Conservation (phyloP, 257 asterid genomes). For the Solanum pinnatisectum region DNA sequence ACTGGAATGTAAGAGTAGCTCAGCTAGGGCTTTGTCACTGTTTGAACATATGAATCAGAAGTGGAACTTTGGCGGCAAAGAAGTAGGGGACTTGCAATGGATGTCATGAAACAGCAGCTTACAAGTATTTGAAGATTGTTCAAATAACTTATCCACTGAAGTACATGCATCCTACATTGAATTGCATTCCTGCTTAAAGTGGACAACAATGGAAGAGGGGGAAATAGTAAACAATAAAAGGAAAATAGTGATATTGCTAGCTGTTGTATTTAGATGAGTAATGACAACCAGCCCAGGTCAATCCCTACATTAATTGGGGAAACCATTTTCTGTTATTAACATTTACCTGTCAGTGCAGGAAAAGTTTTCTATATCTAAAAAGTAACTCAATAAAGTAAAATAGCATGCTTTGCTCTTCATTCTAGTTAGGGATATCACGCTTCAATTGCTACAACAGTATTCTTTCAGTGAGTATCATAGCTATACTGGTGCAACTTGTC, state of each 20-base stretch:
- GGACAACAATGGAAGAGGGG: background rate
- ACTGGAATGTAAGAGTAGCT: background rate
- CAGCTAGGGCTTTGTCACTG: background rate
- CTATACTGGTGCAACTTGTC: background rate
- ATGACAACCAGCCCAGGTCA: background rate
- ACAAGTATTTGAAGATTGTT: background rate
- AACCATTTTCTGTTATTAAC: background rate
- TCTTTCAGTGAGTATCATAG: background rate
- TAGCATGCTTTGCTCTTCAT: background rate
- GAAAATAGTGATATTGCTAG: background rate
- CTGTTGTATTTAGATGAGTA: background rate
- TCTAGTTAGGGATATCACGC: background rate
- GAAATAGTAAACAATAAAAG: background rate
- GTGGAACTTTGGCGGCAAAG: conserved; percentile 31
- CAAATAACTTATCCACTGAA: background rate
- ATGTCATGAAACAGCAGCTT: background rate
- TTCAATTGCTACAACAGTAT: background rate
- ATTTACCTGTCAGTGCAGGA: background rate
- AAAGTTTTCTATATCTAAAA: background rate
- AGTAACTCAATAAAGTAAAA: background rate
- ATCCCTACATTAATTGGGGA: background rate
- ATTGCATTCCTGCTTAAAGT: background rate
- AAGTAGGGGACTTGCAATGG: conserved; percentile 5
- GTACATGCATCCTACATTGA: background rate
- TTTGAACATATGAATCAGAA: conserved; percentile 1